Evolutionary conservation across 768 basidiomycete species (phyloP), one percentile per base, ranked within the genome.

Genomic region (Leucosporidium creatinivorum): DNA sequence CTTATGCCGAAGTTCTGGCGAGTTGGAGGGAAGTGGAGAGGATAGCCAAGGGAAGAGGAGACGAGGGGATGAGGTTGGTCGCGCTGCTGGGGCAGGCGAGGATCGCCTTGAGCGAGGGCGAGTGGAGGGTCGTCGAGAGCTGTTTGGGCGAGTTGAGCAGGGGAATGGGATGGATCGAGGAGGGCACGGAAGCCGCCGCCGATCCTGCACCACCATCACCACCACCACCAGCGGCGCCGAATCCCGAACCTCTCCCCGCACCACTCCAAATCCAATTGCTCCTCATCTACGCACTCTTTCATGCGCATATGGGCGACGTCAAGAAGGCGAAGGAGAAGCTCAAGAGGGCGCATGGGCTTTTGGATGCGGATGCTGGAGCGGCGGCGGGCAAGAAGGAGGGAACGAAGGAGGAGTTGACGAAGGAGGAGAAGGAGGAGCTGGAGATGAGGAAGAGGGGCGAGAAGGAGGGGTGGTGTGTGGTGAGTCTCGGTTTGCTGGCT

Each of bases 251-350:
- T 23, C 31, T 61, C 23, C 25, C 25, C 4, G 13, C 30, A 10
- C 23, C 25, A 12, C 26, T 61, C 18, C 19, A 18, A 28, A 36
- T 52, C 12, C 47, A 30, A 48, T 50, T 61, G 8, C 19, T 49
- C 12, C 47, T 61, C 10, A n/a, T 61, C 12, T 49, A n/a, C 25
- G 30, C 30, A 4, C 17, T 61, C 21, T 52, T 49, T 23, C 48
- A 50, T 8, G 60, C 60, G 8, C n/a, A 50, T 12, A 30, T 26
- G 48, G 60, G 60, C 4, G n/a, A 50, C 9, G 50, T 52, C 10
- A 28, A 36, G 28, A 12, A 17, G 17, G 47, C 60, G 17, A 61
- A 61, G 48, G 60, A 61, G 60, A 61, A n/a, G 28, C 28, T 61
- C 9, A 61, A 49, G 60, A 31, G 18, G 48, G 47, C 60, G 47